phyloP scores from a whole-genome alignment of 306 rosid species.

The Glycine latifolia region DNA sequence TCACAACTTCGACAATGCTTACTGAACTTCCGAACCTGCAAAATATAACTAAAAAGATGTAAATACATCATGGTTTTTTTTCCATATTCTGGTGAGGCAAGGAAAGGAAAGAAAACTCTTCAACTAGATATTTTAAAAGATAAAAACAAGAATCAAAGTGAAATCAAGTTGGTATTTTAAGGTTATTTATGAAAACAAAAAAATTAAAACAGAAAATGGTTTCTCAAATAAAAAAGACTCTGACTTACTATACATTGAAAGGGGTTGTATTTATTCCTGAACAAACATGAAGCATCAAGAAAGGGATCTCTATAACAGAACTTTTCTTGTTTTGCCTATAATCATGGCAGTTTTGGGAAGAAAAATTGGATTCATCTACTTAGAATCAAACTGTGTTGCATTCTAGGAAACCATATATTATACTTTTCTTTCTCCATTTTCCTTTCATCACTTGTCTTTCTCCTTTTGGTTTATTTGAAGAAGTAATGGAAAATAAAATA shows the following conservation, averaged over 20 bases:
- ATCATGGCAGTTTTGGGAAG: slow-evolving; percentile 19
- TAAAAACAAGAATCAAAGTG: slow-evolving; percentile 19
- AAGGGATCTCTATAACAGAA: not conserved
- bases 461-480: slow-evolving; percentile 20
- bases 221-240: not conserved
- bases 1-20: slow-evolving; percentile 90
- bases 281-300: slow-evolving; percentile 12
- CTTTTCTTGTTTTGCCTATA: slow-evolving; percentile 9
- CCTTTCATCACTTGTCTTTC: slow-evolving; percentile 11
- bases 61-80: slow-evolving; percentile 14
- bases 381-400: slow-evolving; percentile 15
- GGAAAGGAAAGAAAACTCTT: slow-evolving; percentile 27
- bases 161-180: not conserved
- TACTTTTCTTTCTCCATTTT: not conserved
- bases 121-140: slow-evolving; percentile 3
- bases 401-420: slow-evolving; percentile 6
- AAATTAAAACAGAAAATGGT: not conserved
- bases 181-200: not conserved
- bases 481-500: slow-evolving; percentile 25
- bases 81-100: slow-evolving; percentile 28
- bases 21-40: slow-evolving; percentile 84
- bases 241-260: not conserved
- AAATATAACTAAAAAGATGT: slow-evolving; percentile 33
- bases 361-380: slow-evolving; percentile 1
- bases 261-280: slow-evolving; percentile 4